Evolutionary conservation across 2,329 filamentous ascomycete genomes (phyloP), one percentile per base, ranked within the genome.

Genomic region (Byssothecium circinans): DNA sequence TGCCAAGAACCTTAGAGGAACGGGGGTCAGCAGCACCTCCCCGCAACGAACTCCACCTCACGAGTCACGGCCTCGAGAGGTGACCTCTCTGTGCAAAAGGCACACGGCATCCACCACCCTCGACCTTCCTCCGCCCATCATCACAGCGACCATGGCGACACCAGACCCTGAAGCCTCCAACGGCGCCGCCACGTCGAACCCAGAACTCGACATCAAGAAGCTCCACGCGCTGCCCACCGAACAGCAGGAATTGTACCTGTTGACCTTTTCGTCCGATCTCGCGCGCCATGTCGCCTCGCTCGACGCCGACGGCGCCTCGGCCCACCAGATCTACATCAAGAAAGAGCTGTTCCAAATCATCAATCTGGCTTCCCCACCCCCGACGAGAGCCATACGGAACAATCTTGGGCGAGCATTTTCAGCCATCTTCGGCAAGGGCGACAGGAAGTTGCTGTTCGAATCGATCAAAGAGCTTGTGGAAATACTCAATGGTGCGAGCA

Each of bases 311-410:
- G 88, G 88, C 66, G 88, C 91, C 58, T 92, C 89, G 18, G 83
- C 88, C 11, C 88, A 96, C 74, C 94, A 99, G 72, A 85, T 91
- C 62, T 89, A 89, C 68, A 80, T 99, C 61, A 96, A 96, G 74
- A 91, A 89, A 70, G 91, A 97, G 78, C 81, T 96, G 57, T 89
- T 97, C 71, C 90, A 96, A 74, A 87, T 99, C 68, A 82, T 99
- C 69, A 91, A 86, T 63, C 82, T 99, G 32, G 70, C 84, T 40
- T 81, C 89, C 33, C 92, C 92, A 46, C 82, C 88, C 39, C 90
- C 92, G 30, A 92, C 90, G 34, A 83, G 94, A 67, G 88, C 96
- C 33, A 87, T 96, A 66, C 84, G 94, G 61, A 94, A 92, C 74
- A 95, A 92, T 67, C 71, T 97, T 29, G 92, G 91, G 39, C 83